Evolutionary conservation across 2,329 filamentous ascomycete genomes (phyloP), one percentile per base, ranked within the genome.

Genomic region (Sphaerulina populicola): DNA sequence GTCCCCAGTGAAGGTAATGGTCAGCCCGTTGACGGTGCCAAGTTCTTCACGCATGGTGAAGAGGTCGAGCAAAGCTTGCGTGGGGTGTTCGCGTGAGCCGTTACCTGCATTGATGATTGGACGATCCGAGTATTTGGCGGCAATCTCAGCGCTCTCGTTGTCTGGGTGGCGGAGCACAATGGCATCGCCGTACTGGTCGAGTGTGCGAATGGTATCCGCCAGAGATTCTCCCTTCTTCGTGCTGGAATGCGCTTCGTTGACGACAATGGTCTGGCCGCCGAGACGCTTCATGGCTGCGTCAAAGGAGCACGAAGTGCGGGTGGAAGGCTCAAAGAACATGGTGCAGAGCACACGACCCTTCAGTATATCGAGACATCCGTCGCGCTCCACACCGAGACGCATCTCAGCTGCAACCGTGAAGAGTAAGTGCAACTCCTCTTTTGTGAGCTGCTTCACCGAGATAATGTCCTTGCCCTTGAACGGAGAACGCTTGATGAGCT

Each of bases 21-120:
- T 97, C 57, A 98, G 77, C 47, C 91, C 91, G 66, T 91, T 90
- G 51, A 97, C 91, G 0, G 90, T 96, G 57, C 93, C 93, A 7
- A 97, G 78, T 71, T 98, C 93, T 72, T 98, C 93, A 60, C 93
- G 88, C 66, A 98, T 98, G 49, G 93, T 97, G 76, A 96, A 98
- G 52, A 98, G 83, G 65, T 98, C 93, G 18, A 98, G 77, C 78
- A 98, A 93, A 0, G 93, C 93, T 72, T 98, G 93, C 0, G 93
- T 98, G 0, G 93, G 93, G 72, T 98, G 93, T 74, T 98, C 93
- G 63, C 88, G 83, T 71, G 86, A 89, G 57, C 93, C 93, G 68
- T 98, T 98, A 45, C 93, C 93, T 58, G 89, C 93, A 68, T 98
- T 98, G 77, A 98, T 91, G 65, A 98, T 83, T 1, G 93, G 93